Evolutionary conservation across 2,329 filamentous ascomycete genomes (phyloP), one percentile per base, ranked within the genome.

Genomic region (Neonectria sp.): DNA sequence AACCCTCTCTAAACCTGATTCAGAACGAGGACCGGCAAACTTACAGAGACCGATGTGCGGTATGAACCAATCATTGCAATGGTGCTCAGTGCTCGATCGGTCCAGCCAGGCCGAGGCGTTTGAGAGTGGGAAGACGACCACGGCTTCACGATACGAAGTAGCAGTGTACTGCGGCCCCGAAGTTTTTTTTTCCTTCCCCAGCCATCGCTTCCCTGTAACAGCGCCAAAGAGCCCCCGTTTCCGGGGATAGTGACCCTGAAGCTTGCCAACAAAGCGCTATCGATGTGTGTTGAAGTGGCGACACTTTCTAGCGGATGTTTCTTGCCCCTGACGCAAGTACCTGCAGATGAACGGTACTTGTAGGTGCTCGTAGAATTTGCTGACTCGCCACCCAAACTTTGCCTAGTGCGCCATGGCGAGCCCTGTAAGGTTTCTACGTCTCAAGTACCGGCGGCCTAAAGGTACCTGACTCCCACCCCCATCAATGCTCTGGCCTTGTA

Each of bases 51-150:
- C 68, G 73, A 67, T 27, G 21, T 31, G 45, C 43, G 13, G 49
- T 52, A 62, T 63, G 53, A 68, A 68, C 65, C 64, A 67, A 55
- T 55, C 73, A 75, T 73, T 75, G 70, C 68, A 67, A 43, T 52
- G 55, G 33, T 31, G 71, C 60, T 66, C 51, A 53, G 61, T 56
- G 58, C 63, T 52, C 55, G 55, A 56, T 62, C 67, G 68, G 70
- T 56, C 61, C 51, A 68, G 24, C 45, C 66, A 17, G 40, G 60
- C 60, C 40, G 49, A 58, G 62, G 52, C 63, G 48, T 65, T 58
- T 43, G 57, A 62, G 53, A 61, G 64, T 61, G 64, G 60, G 63
- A 63, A 55, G 45, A 45, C 55, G 40, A 21, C 51, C 55, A 56
- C 55, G 31, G 49, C 43, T 49, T 27, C 58, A 49, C 64, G 55